Evolutionary conservation across 2,329 filamentous ascomycete genomes (phyloP), one percentile per base, ranked within the genome.

Genomic region (Botrytis hyacinthi): DNA sequence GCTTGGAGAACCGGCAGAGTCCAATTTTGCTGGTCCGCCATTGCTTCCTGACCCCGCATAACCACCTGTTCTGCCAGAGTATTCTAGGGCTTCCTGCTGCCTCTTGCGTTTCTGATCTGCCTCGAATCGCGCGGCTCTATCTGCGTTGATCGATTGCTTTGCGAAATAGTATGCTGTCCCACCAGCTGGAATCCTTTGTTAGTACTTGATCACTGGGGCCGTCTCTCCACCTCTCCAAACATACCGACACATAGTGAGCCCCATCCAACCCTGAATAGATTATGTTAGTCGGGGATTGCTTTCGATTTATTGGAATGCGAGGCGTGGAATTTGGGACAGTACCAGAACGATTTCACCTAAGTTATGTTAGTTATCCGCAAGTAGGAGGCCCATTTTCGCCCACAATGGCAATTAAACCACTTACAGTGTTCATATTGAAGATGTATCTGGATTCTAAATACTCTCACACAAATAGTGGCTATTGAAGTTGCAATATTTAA

Each of bases 81-180:
- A 83, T 79, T 90, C 88, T 74, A 90, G 82, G n/a, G 85, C 85
- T 40, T 87, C 83, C 59, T 86, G 84, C 78, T 86, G 84, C 73
- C 87, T 87, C 84, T 87, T 91, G 37, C 76, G 73, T 84, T 92
- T 91, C 78, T 89, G 84, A 72, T 88, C 87, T 74, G 86, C 87
- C 75, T 92, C 90, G 77, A 92, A 89, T 79, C 93, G 90, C 75
- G 89, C 85, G 75, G 89, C 87, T 76, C 95, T 93, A 83, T 98
- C 94, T 78, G 93, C 93, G 82, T 98, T 97, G 87, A 99, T 97
- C 82, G 91, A 91, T 81, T 90, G 88, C 87, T 99, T 99, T 76
- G 96, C 96, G 82, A 98, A 97, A 86, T 93, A 94, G 87, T 98
- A 99, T 80, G 95, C 94, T 76, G 92, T 93, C 77, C 90, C 96